Conservation (phyloP, 78 protist genomes). For the Anaeramoeba flamelloides region DNA sequence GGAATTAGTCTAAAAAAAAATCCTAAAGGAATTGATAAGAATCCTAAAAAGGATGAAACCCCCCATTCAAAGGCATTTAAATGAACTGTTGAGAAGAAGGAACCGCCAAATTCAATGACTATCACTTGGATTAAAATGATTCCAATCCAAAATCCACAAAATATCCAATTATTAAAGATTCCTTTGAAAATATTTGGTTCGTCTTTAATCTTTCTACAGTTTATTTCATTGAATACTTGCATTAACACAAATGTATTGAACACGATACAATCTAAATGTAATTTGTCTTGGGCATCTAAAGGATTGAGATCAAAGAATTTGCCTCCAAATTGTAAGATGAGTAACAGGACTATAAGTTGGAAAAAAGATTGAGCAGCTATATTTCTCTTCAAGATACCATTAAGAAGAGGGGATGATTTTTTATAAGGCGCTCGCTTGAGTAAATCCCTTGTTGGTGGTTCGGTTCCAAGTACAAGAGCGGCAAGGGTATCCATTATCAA, state of each 20-base stretch:
- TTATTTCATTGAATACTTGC: constrained; percentile 82
- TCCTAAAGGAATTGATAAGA: neutral
- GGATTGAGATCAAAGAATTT: neutral
- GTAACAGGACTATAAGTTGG: constrained; percentile 21
- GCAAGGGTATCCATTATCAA: constrained; percentile 97
- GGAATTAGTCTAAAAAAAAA: too few species aligned
- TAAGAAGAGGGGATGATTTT: constrained; percentile 22
- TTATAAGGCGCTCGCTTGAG: constrained; percentile 24
- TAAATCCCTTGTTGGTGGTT: constrained; percentile 38
- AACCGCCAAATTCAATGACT: neutral
- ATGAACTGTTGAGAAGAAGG: neutral
- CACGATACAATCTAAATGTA: constrained; percentile 35
- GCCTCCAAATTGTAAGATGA: neutral
- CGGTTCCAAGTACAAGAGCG: constrained; percentile 94
- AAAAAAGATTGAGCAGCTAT: constrained; percentile 48
- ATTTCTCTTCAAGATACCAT: constrained; percentile 45
- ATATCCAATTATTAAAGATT: constrained; percentile 2
- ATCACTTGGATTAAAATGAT: neutral
- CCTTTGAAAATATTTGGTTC: constrained; percentile 19
- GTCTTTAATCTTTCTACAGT: constrained; percentile 38
- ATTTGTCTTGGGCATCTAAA: neutral
- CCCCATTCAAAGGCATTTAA: neutral
- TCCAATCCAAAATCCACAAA: neutral
- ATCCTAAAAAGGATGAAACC: neutral
- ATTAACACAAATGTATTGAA: constrained; percentile 78